Evolutionary conservation across 805 yeast genomes (phyloP).

Genomic region (Candida tallmaniae): DNA sequence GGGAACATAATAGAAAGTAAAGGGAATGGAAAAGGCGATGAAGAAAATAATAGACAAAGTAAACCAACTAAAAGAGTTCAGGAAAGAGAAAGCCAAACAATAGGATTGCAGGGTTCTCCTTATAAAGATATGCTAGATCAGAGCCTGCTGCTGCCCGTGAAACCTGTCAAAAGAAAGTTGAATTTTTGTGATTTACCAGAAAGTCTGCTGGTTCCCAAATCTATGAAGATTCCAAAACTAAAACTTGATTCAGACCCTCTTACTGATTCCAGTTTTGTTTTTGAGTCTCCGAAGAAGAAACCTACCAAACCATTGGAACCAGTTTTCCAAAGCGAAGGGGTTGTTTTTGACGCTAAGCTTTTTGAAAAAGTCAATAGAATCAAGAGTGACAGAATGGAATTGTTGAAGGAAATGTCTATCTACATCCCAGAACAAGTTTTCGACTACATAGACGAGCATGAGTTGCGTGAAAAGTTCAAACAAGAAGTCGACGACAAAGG

Average conservation of each 20-base stretch:
- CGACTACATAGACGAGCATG: constrained; percentile 20
- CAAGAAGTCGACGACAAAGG: constrained; percentile 20
- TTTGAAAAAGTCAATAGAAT: constrained; percentile 31
- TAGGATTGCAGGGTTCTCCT: too few relatives aligned
- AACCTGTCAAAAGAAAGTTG: too few relatives aligned
- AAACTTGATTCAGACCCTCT: constrained; percentile 4
- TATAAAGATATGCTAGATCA: too few relatives aligned
- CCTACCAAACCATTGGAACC: too few relatives aligned
- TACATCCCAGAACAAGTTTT: constrained; percentile 29
- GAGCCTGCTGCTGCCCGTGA: too few relatives aligned
- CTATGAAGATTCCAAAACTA: background rate
- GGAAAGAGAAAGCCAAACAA: too few relatives aligned
- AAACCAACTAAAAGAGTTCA: too few relatives aligned
- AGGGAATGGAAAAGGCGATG: too few relatives aligned
- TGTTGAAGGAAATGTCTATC: constrained; percentile 47
- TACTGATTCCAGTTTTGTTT: constrained; percentile 3
- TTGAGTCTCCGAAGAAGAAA: background rate
- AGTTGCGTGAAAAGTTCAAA: constrained; percentile 11
- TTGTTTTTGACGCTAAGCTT: constrained; percentile 1
- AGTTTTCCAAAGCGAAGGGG: background rate
- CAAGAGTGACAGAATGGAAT: constrained; percentile 44
- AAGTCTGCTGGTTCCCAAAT: too few relatives aligned
- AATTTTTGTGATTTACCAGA: too few relatives aligned
- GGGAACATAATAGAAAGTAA: too few relatives aligned
- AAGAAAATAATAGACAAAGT: too few relatives aligned